Base-by-base conservation (phyloP, 106 monocot species). In the Platanthera guangdongensis region DNA sequence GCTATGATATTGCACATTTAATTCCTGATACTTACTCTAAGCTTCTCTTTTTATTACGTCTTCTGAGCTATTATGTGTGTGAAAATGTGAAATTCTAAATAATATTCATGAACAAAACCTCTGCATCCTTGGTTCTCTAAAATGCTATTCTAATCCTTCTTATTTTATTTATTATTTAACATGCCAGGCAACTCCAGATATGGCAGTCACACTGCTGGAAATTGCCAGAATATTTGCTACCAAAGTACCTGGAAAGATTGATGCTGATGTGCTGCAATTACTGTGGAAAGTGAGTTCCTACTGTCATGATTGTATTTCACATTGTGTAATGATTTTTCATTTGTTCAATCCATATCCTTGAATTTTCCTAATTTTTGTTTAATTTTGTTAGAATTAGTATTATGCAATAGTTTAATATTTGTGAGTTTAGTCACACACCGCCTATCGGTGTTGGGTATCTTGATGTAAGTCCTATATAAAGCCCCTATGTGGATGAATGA, bases 171-270 rank as follows among this genome's bases (percentile, higher is more conserved):
- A 18, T 74, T 68, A 64, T 77, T 74, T 32, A 65, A 65, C 30
- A 32, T 65, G 30, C 50, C 85, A 97, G 96, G 97, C 97, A 77
- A 94, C 94, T 28, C 97, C 97, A 82, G 94, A 94, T 84, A 97
- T 97, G 97, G 97, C 97, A 13, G 89, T 97, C 67, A 94, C 94
- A 10, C 84, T 97, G 57, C 89, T 97, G 81, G 91, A 97, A 82
- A 94, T 97, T 85, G 97, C 94, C 67, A 89, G 97, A 83, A 92
- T 94, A 81, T 97, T 97, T 81, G 97, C 97, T 13, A 97, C 94
- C 6, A 97, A 97, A 85, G 91, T 81, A 80, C 97, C 97, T 81
- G 97, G 97, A 81, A 97, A 97, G 79, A 97, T 97, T 76, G 97
- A 97, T 89, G 97, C 97, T 79, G 97, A 97, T 88, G 97, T 97